These are phyloP conservation scores for Solanum sejunctum DNA, from an alignment of 257 asterid species.

Conservation along the genomic window DNA sequence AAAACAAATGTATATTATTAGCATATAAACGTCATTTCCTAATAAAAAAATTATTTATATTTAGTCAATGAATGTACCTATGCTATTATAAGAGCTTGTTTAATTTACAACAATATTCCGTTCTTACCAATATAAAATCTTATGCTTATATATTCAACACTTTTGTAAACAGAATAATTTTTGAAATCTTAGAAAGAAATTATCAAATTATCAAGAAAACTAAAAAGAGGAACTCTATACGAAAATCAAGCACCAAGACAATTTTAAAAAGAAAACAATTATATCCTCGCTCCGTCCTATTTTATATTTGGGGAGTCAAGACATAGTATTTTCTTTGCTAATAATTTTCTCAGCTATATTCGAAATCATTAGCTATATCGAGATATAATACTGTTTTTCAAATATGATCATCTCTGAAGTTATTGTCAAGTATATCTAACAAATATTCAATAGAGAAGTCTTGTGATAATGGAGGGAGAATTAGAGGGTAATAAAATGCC, in stretches of 20 bases:
- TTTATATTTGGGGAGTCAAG: neutral
- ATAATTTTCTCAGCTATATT: neutral
- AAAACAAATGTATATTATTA: neutral
- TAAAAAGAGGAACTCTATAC: neutral
- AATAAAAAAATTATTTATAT: neutral
- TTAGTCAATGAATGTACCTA: neutral
- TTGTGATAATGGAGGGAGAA: neutral
- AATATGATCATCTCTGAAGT: neutral
- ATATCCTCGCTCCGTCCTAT: neutral
- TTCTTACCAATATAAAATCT: neutral
- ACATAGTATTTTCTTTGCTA: neutral
- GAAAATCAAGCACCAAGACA: neutral
- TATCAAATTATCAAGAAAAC: neutral
- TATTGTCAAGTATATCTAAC: neutral
- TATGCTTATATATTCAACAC: neutral
- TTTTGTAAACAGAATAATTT: neutral
- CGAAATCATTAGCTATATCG: neutral
- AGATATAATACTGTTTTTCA: neutral
- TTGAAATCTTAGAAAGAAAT: neutral
- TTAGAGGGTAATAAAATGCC: conserved; percentile 13
- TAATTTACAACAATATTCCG: neutral
- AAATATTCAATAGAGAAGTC: neutral
- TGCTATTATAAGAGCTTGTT: neutral
- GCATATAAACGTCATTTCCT: neutral
- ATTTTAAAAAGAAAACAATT: neutral